Conservation (phyloP, 345 rosid genomes). For the Rhodamnia argentea region DNA sequence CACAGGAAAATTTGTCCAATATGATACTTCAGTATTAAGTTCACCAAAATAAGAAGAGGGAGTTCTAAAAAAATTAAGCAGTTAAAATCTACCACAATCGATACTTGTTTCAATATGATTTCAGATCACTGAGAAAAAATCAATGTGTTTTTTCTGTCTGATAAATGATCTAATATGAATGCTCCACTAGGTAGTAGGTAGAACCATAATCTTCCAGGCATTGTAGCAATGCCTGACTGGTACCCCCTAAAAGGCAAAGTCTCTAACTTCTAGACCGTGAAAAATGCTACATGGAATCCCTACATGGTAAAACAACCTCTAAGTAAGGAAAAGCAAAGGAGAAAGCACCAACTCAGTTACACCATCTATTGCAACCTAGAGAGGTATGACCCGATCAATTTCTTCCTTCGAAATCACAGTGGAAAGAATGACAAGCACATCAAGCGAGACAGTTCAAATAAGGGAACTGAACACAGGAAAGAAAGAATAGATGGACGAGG, state of each 20-base stretch:
- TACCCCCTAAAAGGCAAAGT: not conserved
- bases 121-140: not conserved
- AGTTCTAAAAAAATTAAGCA: not conserved
- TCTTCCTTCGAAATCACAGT: not conserved
- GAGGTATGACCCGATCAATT: not conserved
- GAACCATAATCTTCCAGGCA: not conserved
- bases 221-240: not conserved
- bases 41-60: not conserved
- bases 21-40: not conserved
- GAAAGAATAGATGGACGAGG: not conserved
- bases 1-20: not conserved
- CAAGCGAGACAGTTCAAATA: not conserved
- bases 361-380: not conserved
- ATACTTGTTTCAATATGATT: not conserved
- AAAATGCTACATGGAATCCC: not conserved
- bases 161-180: not conserved
- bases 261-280: not conserved
- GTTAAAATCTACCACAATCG: not conserved
- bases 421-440: not conserved
- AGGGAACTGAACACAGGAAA: not conserved
- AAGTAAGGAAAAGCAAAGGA: not conserved
- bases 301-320: not conserved
- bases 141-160: not conserved
- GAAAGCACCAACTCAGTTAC: not conserved
- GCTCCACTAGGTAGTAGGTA: not conserved